Conservation (phyloP, 2,329 filamentous ascomycete species). For the Lecanosticta acicola region DNA sequence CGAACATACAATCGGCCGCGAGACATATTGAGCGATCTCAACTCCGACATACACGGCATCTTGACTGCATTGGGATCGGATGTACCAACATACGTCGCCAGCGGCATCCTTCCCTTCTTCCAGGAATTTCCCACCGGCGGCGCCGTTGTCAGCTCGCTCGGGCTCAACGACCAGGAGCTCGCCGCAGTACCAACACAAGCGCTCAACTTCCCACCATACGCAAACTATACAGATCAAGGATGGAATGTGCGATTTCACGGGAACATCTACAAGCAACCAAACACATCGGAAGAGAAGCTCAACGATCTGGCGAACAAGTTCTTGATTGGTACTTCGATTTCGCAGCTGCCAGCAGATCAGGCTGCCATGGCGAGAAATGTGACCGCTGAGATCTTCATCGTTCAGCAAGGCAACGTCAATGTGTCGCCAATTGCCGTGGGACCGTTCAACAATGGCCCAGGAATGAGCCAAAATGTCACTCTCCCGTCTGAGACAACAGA, state of each 20-base stretch:
- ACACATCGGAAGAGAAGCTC: conserved; percentile 59
- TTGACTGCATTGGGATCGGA: conserved; percentile 49
- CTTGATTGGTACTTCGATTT: conserved; percentile 59
- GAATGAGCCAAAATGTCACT: conserved; percentile 54
- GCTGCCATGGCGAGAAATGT: conserved; percentile 66
- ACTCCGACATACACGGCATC: conserved; percentile 37
- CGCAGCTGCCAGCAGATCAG: conserved; percentile 53
- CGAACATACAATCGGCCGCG: conserved; percentile 42
- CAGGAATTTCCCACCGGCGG: conserved; percentile 56
- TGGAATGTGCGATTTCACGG: conserved; percentile 74
- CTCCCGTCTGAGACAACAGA: conserved; percentile 61
- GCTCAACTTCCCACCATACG: conserved; percentile 60
- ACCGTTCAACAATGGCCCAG: conserved; percentile 49
- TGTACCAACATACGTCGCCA: conserved; percentile 56
- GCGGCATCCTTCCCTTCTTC: conserved; percentile 61
- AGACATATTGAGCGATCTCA: conserved; percentile 47
- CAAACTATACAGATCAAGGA: conserved; percentile 71
- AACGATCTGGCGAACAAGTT: conserved; percentile 66
- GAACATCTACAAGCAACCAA: conserved; percentile 74
- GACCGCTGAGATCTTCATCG: conserved; percentile 67
- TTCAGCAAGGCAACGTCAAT: conserved; percentile 61
- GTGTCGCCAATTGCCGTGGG: conserved; percentile 57
- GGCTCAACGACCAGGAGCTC: conserved; percentile 54
- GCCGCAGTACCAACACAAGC: conserved; percentile 62
- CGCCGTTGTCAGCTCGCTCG: conserved; percentile 56